Conservation (phyloP, 495 filamentous ascomycete genomes). For the Aspergillus saccharolyticus region DNA sequence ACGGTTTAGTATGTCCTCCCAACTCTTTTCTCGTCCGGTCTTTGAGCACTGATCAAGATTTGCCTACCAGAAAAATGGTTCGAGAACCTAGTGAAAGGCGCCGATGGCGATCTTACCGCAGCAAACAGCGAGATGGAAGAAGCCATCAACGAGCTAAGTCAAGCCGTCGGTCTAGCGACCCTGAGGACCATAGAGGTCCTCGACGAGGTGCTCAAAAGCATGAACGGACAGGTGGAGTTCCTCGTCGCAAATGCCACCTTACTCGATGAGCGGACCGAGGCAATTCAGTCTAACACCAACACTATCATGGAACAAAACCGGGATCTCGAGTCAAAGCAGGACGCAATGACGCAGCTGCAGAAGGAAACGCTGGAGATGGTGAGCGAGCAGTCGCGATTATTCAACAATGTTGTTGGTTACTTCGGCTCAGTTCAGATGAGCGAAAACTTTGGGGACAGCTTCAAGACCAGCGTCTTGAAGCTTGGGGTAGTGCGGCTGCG, state of each 20-base stretch:
- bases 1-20: constrained; percentile 1
- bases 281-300: constrained; percentile 1
- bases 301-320: constrained; percentile 2
- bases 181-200: neutral
- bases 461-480: constrained; percentile 1
- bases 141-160: constrained; percentile 2
- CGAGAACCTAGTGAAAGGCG: neutral
- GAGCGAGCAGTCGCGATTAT: neutral
- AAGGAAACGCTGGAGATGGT: constrained; percentile 1
- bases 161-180: constrained; percentile 3
- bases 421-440: constrained; percentile 3
- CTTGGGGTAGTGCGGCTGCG: constrained; percentile 1
- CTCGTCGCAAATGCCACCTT: neutral
- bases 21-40: neutral
- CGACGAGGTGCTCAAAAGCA: constrained; percentile 1
- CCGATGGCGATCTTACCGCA: constrained; percentile 1
- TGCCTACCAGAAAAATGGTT: constrained; percentile 6
- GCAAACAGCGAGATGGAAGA: constrained; percentile 1
- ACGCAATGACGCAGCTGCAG: constrained; percentile 3
- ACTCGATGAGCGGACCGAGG: neutral
- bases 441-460: neutral
- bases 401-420: neutral
- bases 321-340: neutral
- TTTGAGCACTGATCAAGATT: neutral
- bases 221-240: neutral